Conservation (phyloP, 2,329 filamentous ascomycete species). For the Coleophoma crateriformis region DNA sequence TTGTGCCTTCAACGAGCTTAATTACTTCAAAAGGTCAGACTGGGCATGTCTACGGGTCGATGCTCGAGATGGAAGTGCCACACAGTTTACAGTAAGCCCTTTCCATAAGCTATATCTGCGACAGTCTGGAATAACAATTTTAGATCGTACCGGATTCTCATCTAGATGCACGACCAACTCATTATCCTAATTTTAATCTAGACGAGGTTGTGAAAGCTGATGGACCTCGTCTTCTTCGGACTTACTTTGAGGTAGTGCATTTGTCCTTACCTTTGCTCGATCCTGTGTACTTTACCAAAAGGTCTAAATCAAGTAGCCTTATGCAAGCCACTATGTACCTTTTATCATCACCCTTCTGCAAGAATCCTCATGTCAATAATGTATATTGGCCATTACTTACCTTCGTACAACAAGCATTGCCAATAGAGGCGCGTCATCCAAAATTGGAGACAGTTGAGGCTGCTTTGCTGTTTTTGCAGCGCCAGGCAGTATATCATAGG, state of each 20-base stretch:
- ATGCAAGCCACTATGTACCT: slow-evolving; percentile 2
- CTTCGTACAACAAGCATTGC: slow-evolving; percentile 1
- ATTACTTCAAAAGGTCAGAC: slow-evolving; percentile 2
- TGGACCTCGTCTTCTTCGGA: background rate
- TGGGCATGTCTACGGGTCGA: slow-evolving; percentile 4
- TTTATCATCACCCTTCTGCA: slow-evolving; percentile 1
- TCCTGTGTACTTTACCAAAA: background rate
- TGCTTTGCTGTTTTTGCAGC: slow-evolving; percentile 2
- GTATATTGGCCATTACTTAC: background rate
- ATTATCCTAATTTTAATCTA: background rate
- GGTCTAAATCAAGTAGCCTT: background rate
- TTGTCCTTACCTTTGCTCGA: slow-evolving; percentile 3
- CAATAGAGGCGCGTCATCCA: slow-evolving; percentile 4
- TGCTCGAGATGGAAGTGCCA: background rate
- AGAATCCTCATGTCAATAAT: background rate
- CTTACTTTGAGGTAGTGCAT: slow-evolving; percentile 4
- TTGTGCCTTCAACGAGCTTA: slow-evolving; percentile 5
- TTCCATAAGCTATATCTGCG: background rate
- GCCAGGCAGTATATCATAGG: slow-evolving; percentile 1
- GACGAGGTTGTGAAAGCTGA: background rate
- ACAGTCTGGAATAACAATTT: background rate
- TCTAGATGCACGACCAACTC: slow-evolving; percentile 2
- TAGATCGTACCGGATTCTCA: slow-evolving; percentile 5
- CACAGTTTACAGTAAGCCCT: slow-evolving; percentile 4
- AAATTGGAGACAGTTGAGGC: slow-evolving; percentile 5